phyloP scores from a whole-genome alignment of 1,139 yeast genomes.

The Taphrina pruni region DNA sequence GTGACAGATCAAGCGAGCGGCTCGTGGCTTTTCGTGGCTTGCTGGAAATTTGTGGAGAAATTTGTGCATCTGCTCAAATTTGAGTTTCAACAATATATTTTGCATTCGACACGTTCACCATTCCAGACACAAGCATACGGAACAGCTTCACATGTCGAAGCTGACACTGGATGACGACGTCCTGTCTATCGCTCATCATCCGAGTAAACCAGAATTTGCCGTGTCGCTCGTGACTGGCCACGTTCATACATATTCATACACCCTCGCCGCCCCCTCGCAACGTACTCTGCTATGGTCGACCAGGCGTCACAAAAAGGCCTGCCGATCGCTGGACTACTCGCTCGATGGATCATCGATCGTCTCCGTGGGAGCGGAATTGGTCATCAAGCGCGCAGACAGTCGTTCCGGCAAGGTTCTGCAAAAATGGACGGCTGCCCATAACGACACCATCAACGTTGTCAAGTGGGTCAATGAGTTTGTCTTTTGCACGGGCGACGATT shows the following conservation, averaged over 20 bases:
- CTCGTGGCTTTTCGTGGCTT: neutral
- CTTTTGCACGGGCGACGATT: conserved; percentile 44
- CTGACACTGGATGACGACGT: conserved; percentile 27
- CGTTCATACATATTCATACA: conserved; percentile 14
- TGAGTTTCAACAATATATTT: too few relatives aligned
- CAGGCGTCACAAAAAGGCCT: conserved; percentile 40
- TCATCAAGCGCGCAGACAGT: conserved; percentile 41
- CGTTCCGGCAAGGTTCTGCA: conserved; percentile 41
- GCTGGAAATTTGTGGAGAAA: neutral
- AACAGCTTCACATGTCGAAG: neutral
- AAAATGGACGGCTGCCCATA: conserved; percentile 35
- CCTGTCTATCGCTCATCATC: conserved; percentile 28
- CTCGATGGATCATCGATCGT: conserved; percentile 33
- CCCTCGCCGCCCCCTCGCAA: conserved; percentile 11
- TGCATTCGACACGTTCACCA: too few relatives aligned
- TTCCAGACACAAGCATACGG: too few relatives aligned
- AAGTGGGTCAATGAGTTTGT: conserved; percentile 15
- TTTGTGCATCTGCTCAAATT: conserved; percentile 1
- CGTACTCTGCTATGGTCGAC: conserved; percentile 38
- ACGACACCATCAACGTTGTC: conserved; percentile 39
- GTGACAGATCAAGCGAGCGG: neutral
- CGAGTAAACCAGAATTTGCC: conserved; percentile 20
- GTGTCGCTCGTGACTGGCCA: conserved; percentile 34
- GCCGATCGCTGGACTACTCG: conserved; percentile 37
- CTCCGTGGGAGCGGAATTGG: conserved; percentile 43